Percentiles rank a stretch among this genome's conserved stretches.
Evolutionary conservation across 768 basidiomycete species (phyloP).

Genomic region (Termitomyces sp.): DNA sequence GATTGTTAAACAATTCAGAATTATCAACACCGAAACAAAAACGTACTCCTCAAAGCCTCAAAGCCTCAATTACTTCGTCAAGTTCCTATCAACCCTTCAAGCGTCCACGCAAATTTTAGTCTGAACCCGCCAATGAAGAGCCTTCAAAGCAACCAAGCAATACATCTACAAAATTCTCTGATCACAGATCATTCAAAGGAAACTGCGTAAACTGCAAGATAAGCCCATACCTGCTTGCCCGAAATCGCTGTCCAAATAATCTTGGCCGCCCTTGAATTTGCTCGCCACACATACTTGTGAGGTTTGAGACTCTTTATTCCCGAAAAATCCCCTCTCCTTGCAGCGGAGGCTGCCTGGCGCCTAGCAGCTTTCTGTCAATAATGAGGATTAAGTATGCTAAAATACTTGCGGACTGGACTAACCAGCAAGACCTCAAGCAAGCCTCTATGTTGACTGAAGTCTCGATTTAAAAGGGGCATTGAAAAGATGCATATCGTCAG

Average conservation of each 20-base stretch:
- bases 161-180: background rate
- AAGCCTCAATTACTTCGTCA: background rate
- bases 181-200: background rate
- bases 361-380: background rate
- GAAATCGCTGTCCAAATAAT: background rate
- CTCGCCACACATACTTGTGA: background rate
- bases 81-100: background rate
- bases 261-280: background rate
- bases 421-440: background rate
- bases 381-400: background rate
- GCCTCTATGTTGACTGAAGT: background rate
- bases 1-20: background rate
- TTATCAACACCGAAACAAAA: background rate
- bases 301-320: too few species aligned
- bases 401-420: background rate
- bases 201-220: background rate
- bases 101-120: background rate
- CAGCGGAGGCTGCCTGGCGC: too few species aligned
- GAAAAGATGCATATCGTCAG: background rate
- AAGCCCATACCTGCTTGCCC: background rate
- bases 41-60: background rate
- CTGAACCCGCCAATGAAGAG: background rate
- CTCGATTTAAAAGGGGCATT: background rate
- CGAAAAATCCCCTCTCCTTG: background rate
- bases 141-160: too few species aligned